Evolutionary conservation across 257 asterid genomes (phyloP), one percentile per base, ranked within the genome.

Genomic region (Cordia subcordata): DNA sequence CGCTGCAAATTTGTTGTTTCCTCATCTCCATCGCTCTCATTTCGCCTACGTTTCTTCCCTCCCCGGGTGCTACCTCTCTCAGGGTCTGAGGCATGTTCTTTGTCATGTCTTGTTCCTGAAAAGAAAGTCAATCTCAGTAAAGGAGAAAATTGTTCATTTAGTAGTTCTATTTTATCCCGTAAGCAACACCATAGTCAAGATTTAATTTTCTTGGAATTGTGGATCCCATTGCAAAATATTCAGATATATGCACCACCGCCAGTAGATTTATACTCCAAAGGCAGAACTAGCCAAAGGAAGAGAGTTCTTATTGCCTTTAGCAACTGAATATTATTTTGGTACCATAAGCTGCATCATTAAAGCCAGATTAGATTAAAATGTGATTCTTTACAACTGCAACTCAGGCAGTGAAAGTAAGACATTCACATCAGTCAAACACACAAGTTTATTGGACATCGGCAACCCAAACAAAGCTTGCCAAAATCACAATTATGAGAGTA

Each of bases 41-140:
- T 2, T 33, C 87, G 68, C 77, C 82, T 90, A 45, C 97, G 75
- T 70, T 87, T 90, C 72, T 75, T 72, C 39, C 87, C 85, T 74
- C 71, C 85, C 52, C 67, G 75, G 32, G 55, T 37, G 54, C 73
- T 76, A 58, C 67, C 75, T 20, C 15, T 46, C 50, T 79, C 85
- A 11, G 75, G 71, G 55, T 79, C 82, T 15, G 72, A 6, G 19
- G 62, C 62, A 17, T 77, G 57, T 58, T 82, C 84, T 66, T 77
- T 86, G 70, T 81, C 88, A 33, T 53, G 69, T 16, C 71, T 79
- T 53, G 68, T 73, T 39, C 89, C 96, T 91, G 83, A 75, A 69
- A 35, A 50, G 40, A 57, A 32, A 56, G 15, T 46, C 39, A 49
- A 54, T 17, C 32, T 60, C 67, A 73, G 42, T 20, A 58, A 21